Evolutionary conservation across 768 basidiomycete genomes (phyloP), one percentile per base, ranked within the genome.

Genomic region (Mycena indigotica): DNA sequence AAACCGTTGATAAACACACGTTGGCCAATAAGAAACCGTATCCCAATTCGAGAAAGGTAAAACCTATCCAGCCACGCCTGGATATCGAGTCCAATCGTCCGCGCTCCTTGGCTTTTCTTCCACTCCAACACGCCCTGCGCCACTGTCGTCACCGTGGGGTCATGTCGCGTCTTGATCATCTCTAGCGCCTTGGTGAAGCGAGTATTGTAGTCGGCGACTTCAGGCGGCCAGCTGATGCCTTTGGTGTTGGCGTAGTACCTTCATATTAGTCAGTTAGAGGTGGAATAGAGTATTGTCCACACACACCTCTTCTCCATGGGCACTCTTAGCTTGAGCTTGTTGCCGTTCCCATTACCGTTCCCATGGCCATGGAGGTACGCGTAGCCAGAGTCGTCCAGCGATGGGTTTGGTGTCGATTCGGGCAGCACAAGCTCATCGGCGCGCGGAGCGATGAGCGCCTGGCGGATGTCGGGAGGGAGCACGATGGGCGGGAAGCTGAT

Each of bases 61-160:
- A 98, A 99, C 38, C 97, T 81, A 72, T 98, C 97, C 62, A 99
- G 75, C 92, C 95, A 98, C 24, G 88, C 86, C 71, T 98, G 96
- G 51, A 99, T 90, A 65, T 95, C 93, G 32, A 88, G 77, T 16
- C 90, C 91, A 49, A 94, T 93, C 49, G 84, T 80, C 29, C 77
- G 81, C 15, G 84, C 80, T 45, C 88, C 85, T 68, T 84, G 84
- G 56, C 76, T 79, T 29, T 85, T 81, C 70, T 98, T 98, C 95
- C 95, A 98, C 70, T 99, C 96, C 57, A 98, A 78, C 3, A 99
- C 91, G 48, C 96, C 96, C 72, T 96, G 95, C 0, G 93, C 94
- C 55, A 98, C 91, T 6, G 95, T 97, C 5, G 96, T 95, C 6
- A 98, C 97, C 0, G 97, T 98, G 0, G 96, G 96, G 68, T 98